Base-by-base conservation (phyloP, 2,329 filamentous ascomycete species). In the Ophiocordyceps camponoti-saundersi region DNA sequence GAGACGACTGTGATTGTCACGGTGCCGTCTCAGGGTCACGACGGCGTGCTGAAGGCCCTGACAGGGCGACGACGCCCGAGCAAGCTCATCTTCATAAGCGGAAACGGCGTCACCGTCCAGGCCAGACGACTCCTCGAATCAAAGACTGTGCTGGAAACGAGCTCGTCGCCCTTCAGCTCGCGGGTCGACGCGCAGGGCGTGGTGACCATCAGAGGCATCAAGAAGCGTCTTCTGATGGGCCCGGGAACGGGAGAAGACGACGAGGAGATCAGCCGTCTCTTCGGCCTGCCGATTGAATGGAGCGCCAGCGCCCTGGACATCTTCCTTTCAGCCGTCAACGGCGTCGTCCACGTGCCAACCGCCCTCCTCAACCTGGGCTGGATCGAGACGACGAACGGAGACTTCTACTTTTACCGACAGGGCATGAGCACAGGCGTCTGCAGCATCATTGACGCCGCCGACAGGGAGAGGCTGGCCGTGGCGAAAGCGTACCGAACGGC, bases 371-470 rank as follows among this genome's bases (percentile, higher is more conserved):
- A 50, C 34, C 40, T 51, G 15, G 48, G 50, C 20, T 51, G 50
- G 50, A 48, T 48, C 16, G 50, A 51, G 39, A 48, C 48, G 2
- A 51, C 50, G 20, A 43, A 47, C 40, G 48, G 50, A 10, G 48
- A 50, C 47, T 51, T 51, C 20, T 50, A 46, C 47, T 50, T 50
- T 26, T 51, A 51, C 47, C 46, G 48, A 10, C 48, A 51, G 36
- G 50, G 50, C 2, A 51, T 51, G 50, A 48, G 50, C 40, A 20
- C 45, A 3, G 47, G 48, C 10, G 48, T 51, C 12, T 50, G 50
- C 40, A 47, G 40, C 44, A 42, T 50, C 42, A 50, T 50, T 32
- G 46, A 51, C 16, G 42, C 42, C 3, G 42, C 42, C 12, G 42
- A 44, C 23, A 16, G 42, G 13, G 42, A 44, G 42, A 23, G 42